These are phyloP conservation scores for Torulaspora pretoriensis DNA, from an alignment of 1,139 yeast species.

Conservation along the genomic window DNA sequence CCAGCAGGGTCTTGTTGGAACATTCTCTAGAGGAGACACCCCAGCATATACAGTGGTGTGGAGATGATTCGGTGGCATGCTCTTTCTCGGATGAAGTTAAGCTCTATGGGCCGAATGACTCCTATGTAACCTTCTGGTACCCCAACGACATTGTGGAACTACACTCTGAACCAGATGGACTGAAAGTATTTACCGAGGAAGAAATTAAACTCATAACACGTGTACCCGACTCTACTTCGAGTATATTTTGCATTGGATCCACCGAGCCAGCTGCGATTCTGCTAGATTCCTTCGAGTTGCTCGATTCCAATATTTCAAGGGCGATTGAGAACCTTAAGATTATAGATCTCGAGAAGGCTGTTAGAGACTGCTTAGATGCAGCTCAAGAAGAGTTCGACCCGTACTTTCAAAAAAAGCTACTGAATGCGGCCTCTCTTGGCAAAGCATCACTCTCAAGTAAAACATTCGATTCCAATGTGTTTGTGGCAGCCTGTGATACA, in stretches of 20 bases:
- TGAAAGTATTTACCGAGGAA: constrained; percentile 56
- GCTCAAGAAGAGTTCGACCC: constrained; percentile 75
- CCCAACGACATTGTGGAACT: constrained; percentile 41
- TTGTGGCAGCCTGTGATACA: constrained; percentile 55
- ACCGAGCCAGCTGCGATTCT: constrained; percentile 78
- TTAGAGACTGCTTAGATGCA: constrained; percentile 66
- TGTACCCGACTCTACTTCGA: constrained; percentile 56
- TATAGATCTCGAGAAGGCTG: constrained; percentile 57
- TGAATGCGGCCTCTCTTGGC: constrained; percentile 84
- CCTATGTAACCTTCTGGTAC: constrained; percentile 43
- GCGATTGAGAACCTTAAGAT: constrained; percentile 76
- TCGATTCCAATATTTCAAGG: constrained; percentile 63
- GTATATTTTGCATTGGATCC: constrained; percentile 77
- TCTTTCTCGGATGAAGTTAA: constrained; percentile 56
- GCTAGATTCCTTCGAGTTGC: constrained; percentile 74
- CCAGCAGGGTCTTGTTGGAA: constrained; percentile 50
- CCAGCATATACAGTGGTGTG: constrained; percentile 71
- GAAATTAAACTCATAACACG: constrained; percentile 61
- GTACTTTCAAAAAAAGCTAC: constrained; percentile 70
- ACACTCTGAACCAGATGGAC: constrained; percentile 63
- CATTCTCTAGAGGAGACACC: constrained; percentile 40
- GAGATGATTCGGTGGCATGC: constrained; percentile 70
- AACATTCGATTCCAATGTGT: constrained; percentile 35
- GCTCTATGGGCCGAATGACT: constrained; percentile 67
- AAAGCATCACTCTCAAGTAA: constrained; percentile 49